Conservation (phyloP, 1,139 yeast species). For the Hemisphaericaspora lyxosophila region DNA sequence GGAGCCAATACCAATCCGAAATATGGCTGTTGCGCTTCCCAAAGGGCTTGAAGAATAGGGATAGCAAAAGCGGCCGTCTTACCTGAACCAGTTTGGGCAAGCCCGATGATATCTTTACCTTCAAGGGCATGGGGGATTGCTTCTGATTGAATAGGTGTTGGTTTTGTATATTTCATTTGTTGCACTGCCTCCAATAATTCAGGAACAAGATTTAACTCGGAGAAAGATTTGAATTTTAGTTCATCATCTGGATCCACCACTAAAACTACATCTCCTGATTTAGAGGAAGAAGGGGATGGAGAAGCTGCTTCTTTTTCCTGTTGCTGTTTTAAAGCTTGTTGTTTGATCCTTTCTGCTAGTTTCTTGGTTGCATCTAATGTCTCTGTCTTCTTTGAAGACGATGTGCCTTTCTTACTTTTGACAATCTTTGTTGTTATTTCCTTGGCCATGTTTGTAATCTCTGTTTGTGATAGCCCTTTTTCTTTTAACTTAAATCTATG, state of each 20-base stretch:
- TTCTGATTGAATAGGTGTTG: conserved; percentile 91
- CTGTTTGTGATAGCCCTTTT: conserved; percentile 3
- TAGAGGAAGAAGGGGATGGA: conserved; percentile 1
- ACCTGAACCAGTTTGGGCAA: conserved; percentile 85
- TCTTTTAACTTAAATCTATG: background rate
- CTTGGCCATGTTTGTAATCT: conserved; percentile 12
- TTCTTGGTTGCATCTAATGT: conserved; percentile 28
- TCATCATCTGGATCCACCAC: conserved; percentile 23
- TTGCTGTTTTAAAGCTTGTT: conserved; percentile 45
- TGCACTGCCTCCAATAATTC: conserved; percentile 81
- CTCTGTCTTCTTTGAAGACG: conserved; percentile 5
- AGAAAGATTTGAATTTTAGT: conserved; percentile 41
- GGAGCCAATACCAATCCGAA: conserved; percentile 93
- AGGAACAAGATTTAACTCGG: conserved; percentile 66
- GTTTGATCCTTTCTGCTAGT: conserved; percentile 53
- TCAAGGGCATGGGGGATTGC: conserved; percentile 89
- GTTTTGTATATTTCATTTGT: conserved; percentile 59
- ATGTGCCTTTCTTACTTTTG: conserved; percentile 16
- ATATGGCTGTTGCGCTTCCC: conserved; percentile 86
- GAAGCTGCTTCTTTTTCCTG: conserved; percentile 8
- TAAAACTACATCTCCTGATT: conserved; percentile 9
- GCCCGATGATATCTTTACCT: conserved; percentile 80
- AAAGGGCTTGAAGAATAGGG: conserved; percentile 86
- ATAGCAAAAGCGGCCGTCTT: conserved; percentile 86
- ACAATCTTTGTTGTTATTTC: conserved; percentile 11